Evolutionary conservation across 768 basidiomycete species (phyloP).

Genomic region (Harrya chromipes): DNA sequence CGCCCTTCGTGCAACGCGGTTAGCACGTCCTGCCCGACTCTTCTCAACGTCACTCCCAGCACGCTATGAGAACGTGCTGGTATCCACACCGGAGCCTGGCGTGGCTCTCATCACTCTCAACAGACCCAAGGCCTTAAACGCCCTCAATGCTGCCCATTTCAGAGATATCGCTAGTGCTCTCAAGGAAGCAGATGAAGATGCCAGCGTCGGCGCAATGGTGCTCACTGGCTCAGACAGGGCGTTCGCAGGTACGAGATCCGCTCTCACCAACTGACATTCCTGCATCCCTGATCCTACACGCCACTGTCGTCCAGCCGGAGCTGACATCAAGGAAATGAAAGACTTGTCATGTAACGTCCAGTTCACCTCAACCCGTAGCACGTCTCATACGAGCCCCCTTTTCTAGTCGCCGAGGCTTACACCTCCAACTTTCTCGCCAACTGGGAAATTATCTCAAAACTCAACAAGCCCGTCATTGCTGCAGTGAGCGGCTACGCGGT

Average conservation of each 20-base stretch:
- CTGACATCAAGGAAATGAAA: conserved; percentile 99
- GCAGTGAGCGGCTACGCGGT: conserved; percentile 95
- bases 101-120: conserved; percentile 85
- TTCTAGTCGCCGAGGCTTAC: conserved; percentile 80
- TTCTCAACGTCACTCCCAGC: conserved; percentile 30
- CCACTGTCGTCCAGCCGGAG: conserved; percentile 60
- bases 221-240: conserved; percentile 90
- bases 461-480: conserved; percentile 93
- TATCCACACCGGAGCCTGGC: conserved; percentile 61
- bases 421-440: conserved; percentile 79
- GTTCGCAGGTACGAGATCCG: conserved; percentile 71
- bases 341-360: conserved; percentile 78
- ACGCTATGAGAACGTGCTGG: conserved; percentile 64
- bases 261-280: background rate
- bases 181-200: conserved; percentile 65
- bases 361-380: background rate
- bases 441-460: conserved; percentile 70
- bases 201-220: conserved; percentile 76
- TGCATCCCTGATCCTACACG: background rate
- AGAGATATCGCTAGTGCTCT: conserved; percentile 78
- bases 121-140: conserved; percentile 87
- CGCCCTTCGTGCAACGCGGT: conserved; percentile 1
- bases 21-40: conserved; percentile 8
- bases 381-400: background rate
- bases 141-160: conserved; percentile 79